Percentiles rank a stretch among this genome's conserved stretches.
phyloP scores from a whole-genome alignment of 805 yeast species.

The Sporopachydermia lactativora region DNA sequence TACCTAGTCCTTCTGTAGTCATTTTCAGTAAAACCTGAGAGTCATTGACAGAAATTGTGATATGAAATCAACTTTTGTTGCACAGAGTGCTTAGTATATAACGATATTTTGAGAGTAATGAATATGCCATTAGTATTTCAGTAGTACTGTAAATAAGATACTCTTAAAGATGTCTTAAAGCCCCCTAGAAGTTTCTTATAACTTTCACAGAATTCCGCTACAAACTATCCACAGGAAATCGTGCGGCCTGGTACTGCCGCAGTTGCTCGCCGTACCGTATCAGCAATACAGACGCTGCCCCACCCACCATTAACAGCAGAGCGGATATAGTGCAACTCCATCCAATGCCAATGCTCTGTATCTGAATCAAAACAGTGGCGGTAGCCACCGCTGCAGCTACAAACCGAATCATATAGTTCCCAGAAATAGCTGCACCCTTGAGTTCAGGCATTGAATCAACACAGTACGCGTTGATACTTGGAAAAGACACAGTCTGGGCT shows the following conservation, averaged over 20 bases:
- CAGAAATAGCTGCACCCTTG: slow-evolving; percentile 40
- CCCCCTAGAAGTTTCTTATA: no score
- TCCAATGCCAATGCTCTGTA: slow-evolving; percentile 38
- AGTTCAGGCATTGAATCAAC: slow-evolving; percentile 42
- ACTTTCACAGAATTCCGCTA: no score
- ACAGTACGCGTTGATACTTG: slow-evolving; percentile 41
- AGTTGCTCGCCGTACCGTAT: slow-evolving; percentile 27
- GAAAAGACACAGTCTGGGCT: slow-evolving; percentile 37
- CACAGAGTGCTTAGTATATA: no score
- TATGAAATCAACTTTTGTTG: no score
- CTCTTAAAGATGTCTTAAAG: no score
- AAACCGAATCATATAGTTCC: slow-evolving; percentile 37
- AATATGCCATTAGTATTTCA: no score
- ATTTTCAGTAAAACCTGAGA: no score
- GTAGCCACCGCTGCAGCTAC: slow-evolving; percentile 37
- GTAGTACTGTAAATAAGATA: no score
- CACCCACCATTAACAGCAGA: slow-evolving; percentile 26
- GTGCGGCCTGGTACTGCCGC: slow-evolving; percentile 17
- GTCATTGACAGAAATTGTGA: no score
- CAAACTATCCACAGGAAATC: no score
- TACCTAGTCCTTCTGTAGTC: no score
- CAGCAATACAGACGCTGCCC: slow-evolving; percentile 19
- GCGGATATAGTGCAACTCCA: slow-evolving; percentile 41
- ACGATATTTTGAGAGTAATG: no score
- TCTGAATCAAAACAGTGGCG: slow-evolving; percentile 32